Percentiles rank a stretch among this genome's conserved stretches.
phyloP scores from a whole-genome alignment of 2,329 filamentous ascomycete genomes.

The Endoconidiophora laricicola region DNA sequence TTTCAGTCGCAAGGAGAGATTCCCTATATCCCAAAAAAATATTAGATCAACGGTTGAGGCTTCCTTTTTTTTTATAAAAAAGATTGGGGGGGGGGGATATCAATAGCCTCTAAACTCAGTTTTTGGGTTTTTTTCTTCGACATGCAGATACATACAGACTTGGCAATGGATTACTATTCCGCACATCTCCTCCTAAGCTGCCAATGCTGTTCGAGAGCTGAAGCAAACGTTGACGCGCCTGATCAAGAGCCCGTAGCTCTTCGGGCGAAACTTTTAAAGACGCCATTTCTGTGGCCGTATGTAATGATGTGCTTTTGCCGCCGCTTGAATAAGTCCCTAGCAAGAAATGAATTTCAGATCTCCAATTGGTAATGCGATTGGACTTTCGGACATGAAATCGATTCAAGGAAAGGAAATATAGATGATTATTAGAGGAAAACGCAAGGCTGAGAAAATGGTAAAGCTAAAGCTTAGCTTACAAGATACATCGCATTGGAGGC shows the following conservation, averaged over 20 bases:
- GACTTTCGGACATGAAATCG: too few species aligned
- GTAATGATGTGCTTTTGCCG: neutral
- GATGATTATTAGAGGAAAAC: neutral
- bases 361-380: too few species aligned
- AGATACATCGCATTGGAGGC: neutral
- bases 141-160: constrained; percentile 34
- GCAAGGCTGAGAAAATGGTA: neutral
- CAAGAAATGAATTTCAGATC: neutral
- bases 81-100: neutral
- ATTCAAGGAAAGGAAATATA: neutral
- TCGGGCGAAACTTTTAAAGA: constrained; percentile 36
- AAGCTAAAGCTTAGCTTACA: too few species aligned
- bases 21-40: constrained; percentile 28
- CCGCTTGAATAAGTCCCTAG: neutral
- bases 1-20: constrained; percentile 54
- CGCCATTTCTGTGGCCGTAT: constrained; percentile 19
- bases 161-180: constrained; percentile 48
- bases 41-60: too few species aligned
- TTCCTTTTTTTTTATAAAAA: neutral
- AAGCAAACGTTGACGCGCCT: constrained; percentile 49
- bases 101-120: too few species aligned
- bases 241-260: constrained; percentile 52
- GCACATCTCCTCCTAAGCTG: constrained; percentile 44
- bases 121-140: too few species aligned
- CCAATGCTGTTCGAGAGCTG: constrained; percentile 53